Evolutionary conservation across 306 rosid genomes (phyloP).

Genomic region (Oxytropis ochrocephala): DNA sequence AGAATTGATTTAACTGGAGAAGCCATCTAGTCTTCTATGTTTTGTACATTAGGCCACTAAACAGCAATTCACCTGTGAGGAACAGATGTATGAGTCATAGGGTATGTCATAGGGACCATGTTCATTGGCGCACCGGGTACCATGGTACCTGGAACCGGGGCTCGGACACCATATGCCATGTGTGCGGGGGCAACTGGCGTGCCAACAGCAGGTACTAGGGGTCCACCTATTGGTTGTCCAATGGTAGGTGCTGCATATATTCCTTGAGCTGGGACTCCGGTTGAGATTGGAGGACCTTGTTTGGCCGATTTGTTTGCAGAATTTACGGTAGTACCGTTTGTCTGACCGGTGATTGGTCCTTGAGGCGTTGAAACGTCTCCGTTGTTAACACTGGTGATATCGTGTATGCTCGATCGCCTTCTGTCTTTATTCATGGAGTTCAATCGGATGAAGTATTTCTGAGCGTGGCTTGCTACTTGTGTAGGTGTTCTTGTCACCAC

Average conservation of each 20-base stretch:
- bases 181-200: slow-evolving; percentile 67
- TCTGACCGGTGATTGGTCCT: slow-evolving; percentile 86
- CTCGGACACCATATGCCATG: slow-evolving; percentile 75
- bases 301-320: slow-evolving; percentile 45
- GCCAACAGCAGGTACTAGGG: slow-evolving; percentile 83
- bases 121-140: slow-evolving; percentile 78
- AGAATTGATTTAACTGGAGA: slow-evolving; percentile 34
- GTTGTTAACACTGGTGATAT: slow-evolving; percentile 76
- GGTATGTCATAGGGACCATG: slow-evolving; percentile 67
- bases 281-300: slow-evolving; percentile 44
- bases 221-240: slow-evolving; percentile 92
- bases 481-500: slow-evolving; percentile 96
- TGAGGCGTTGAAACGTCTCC: slow-evolving; percentile 64
- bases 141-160: slow-evolving; percentile 54
- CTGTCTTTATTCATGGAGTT: slow-evolving; percentile 95
- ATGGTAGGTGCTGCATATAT: slow-evolving; percentile 67
- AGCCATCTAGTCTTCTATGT: slow-evolving; percentile 38
- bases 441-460: slow-evolving; percentile 89
- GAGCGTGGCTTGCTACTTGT: slow-evolving; percentile 98
- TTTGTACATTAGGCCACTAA: slow-evolving; percentile 47
- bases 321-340: slow-evolving; percentile 50
- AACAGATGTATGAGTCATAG: slow-evolving; percentile 63
- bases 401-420: slow-evolving; percentile 96
- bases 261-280: slow-evolving; percentile 56
- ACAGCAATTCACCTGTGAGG: slow-evolving; percentile 65